These are phyloP conservation scores for Fusarium tricinctum DNA, from an alignment of 2,329 filamentous ascomycete genomes.

Conservation along the genomic window DNA sequence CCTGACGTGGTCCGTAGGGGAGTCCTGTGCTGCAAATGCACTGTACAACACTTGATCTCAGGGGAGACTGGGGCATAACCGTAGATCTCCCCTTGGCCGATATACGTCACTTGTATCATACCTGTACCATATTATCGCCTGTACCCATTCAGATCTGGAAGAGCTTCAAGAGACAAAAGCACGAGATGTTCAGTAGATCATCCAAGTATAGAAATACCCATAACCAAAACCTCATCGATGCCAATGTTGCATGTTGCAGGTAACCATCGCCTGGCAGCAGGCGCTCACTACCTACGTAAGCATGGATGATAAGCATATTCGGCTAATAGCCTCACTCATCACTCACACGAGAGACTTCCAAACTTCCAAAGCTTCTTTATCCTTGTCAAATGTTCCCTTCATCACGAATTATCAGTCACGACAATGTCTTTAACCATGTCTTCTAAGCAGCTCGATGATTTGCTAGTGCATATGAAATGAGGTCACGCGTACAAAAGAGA, in stretches of 20 bases:
- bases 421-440: not conserved
- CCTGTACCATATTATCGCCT: conserved; percentile 23
- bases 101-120: conserved; percentile 37
- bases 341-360: conserved; percentile 13
- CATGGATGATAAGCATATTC: conserved; percentile 18
- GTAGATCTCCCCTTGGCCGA: conserved; percentile 27
- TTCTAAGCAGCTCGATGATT: conserved; percentile 2
- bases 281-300: not conserved
- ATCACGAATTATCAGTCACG: conserved; percentile 11
- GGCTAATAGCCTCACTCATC: conserved; percentile 29
- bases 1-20: conserved; percentile 14
- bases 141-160: conserved; percentile 20
- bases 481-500: conserved; percentile 41
- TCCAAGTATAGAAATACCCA: conserved; percentile 13
- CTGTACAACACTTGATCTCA: conserved; percentile 15
- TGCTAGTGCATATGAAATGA: conserved; percentile 33
- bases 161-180: conserved; percentile 19
- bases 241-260: conserved; percentile 11
- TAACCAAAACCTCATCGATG: conserved; percentile 20
- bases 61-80: conserved; percentile 11
- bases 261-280: conserved; percentile 27
- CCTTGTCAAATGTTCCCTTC: conserved; percentile 13
- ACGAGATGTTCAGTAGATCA: conserved; percentile 40
- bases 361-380: not conserved
- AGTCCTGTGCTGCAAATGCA: conserved; percentile 19